Evolutionary conservation across 805 yeast genomes (phyloP).

Genomic region (Naumovozyma baii): DNA sequence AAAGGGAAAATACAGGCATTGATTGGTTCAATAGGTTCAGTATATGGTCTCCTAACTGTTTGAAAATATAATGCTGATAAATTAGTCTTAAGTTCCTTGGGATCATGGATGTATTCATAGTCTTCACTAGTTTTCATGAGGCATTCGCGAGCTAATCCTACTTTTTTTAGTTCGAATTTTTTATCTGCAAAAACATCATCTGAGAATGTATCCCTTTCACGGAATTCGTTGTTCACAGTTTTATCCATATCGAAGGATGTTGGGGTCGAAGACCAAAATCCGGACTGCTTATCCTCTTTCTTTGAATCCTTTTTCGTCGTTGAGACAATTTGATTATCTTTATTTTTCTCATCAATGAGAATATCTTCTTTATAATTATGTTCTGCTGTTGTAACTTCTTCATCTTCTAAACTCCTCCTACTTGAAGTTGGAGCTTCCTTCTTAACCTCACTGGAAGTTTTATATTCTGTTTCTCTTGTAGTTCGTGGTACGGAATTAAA

Average conservation of each 20-base stretch:
- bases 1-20: constrained; percentile 41
- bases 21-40: constrained; percentile 15
- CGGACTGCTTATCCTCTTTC: background rate
- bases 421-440: background rate
- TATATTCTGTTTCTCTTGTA: constrained; percentile 15
- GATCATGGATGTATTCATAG: constrained; percentile 18
- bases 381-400: too few species aligned
- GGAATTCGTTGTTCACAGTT: background rate
- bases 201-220: background rate
- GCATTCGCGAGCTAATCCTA: background rate
- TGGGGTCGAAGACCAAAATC: background rate
- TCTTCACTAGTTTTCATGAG: constrained; percentile 1
- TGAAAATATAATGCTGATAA: constrained; percentile 4
- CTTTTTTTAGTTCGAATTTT: background rate
- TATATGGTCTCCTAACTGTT: constrained; percentile 3
- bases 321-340: too few species aligned
- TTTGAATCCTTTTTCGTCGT: background rate
- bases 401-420: background rate
- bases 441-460: constrained; percentile 10
- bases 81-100: constrained; percentile 14
- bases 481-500: constrained; percentile 25
- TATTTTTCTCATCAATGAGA: background rate
- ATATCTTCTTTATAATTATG: too few species aligned
- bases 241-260: background rate
- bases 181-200: too few species aligned